phyloP scores from a whole-genome alignment of 2,329 filamentous ascomycete genomes.

The Myriosclerotinia curreyana region DNA sequence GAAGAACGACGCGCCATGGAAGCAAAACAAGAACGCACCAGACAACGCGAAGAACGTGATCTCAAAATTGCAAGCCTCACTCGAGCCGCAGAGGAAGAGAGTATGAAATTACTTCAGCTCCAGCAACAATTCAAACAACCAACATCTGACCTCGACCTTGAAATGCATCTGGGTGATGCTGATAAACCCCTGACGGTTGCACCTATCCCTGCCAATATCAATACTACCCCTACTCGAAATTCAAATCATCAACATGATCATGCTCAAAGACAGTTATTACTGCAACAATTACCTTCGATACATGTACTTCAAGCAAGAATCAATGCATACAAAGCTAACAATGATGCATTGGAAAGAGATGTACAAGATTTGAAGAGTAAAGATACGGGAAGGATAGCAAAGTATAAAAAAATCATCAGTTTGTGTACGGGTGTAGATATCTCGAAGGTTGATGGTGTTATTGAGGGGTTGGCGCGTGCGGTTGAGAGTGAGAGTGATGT shows the following conservation, averaged over 20 bases:
- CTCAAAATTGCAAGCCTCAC: constrained; percentile 77
- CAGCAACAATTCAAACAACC: constrained; percentile 48
- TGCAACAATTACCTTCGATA: constrained; percentile 51
- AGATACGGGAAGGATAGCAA: constrained; percentile 78
- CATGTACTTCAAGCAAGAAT: constrained; percentile 64
- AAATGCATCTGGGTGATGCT: constrained; percentile 45
- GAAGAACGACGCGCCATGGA: constrained; percentile 74
- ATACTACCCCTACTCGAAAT: constrained; percentile 36
- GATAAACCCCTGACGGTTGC: constrained; percentile 36
- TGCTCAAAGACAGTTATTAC: constrained; percentile 43
- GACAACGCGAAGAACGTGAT: constrained; percentile 59
- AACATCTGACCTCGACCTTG: constrained; percentile 54
- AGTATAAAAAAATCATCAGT: constrained; percentile 84
- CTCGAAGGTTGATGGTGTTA: constrained; percentile 69
- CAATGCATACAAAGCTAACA: constrained; percentile 67
- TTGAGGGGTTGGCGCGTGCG: constrained; percentile 77
- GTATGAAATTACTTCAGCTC: constrained; percentile 50
- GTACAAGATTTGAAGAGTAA: constrained; percentile 71
- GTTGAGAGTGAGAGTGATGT: constrained; percentile 84
- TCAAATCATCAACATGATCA: constrained; percentile 45
- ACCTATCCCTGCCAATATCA: constrained; percentile 33
- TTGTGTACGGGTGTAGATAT: constrained; percentile 81
- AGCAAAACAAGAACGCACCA: constrained; percentile 61
- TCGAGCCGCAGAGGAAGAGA: constrained; percentile 69
- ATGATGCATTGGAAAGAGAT: constrained; percentile 62